Percentiles rank a stretch among this genome's conserved stretches.
Conservation (phyloP, 1,284 basidiomycete genomes). For the Ganoderma meredithae region DNA sequence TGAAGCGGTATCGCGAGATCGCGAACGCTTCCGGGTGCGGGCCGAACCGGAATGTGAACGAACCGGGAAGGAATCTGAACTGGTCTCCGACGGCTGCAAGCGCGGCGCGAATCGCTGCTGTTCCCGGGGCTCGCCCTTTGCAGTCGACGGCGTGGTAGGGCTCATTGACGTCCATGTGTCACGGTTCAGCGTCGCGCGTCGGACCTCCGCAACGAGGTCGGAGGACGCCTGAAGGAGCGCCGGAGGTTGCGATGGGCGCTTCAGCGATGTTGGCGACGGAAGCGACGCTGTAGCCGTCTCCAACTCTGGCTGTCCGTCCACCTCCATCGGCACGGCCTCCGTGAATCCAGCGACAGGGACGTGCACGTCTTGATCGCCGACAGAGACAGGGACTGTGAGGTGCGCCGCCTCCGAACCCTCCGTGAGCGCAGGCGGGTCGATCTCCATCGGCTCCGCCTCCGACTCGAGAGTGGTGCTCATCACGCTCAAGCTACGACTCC, state of each 20-base stretch:
- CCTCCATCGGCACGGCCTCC: constrained; percentile 36
- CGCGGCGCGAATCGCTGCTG: constrained; percentile 5
- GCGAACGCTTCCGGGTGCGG: constrained; percentile 5
- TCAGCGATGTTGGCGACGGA: constrained; percentile 7
- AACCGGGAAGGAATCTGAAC: constrained; percentile 27
- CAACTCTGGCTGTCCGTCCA: constrained; percentile 30
- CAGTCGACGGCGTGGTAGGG: background rate
- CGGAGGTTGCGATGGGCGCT: constrained; percentile 17
- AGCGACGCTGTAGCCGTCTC: background rate
- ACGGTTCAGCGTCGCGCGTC: constrained; percentile 31
- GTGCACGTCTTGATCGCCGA: constrained; percentile 48
- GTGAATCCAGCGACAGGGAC: constrained; percentile 40
- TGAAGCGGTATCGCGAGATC: constrained; percentile 15
- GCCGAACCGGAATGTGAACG: constrained; percentile 19
- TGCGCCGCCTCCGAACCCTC: constrained; percentile 31
- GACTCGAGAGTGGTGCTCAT: constrained; percentile 30
- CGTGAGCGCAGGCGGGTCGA: constrained; percentile 35
- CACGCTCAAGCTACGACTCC: constrained; percentile 33
- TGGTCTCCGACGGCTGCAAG: constrained; percentile 22
- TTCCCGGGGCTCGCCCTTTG: constrained; percentile 6
- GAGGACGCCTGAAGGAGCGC: constrained; percentile 34
- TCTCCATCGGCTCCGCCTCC: constrained; percentile 39
- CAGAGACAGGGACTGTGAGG: constrained; percentile 37
- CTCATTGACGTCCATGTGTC: constrained; percentile 9
- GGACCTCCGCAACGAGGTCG: constrained; percentile 37